phyloP scores from a whole-genome alignment of 139 green algal species.

The Chlorella sp. region DNA sequence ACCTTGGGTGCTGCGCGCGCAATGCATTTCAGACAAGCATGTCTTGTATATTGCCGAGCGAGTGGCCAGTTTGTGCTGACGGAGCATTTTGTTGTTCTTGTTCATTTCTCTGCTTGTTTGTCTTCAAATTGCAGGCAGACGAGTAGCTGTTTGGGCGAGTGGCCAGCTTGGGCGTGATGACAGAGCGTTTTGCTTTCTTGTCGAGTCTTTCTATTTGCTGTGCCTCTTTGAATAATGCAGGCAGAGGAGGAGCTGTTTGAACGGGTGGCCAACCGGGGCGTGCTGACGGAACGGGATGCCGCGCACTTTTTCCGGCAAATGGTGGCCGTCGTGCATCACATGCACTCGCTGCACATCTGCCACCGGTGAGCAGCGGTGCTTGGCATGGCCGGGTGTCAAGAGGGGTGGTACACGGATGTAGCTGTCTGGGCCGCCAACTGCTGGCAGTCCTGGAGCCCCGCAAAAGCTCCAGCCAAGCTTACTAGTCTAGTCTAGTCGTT shows the following conservation, averaged over 20 bases:
- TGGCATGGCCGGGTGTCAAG: slow-evolving; percentile 43
- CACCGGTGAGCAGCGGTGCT: slow-evolving; percentile 32
- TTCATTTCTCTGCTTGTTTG: too few species aligned
- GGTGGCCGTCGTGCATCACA: slow-evolving; percentile 49
- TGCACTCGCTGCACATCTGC: slow-evolving; percentile 52
- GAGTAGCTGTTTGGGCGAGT: neutral
- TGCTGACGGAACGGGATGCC: slow-evolving; percentile 43
- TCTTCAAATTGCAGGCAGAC: neutral
- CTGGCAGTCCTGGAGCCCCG: neutral
- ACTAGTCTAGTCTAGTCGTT: too few species aligned
- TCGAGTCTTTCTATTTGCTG: too few species aligned
- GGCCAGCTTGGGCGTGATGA: neutral
- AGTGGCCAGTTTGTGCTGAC: too few species aligned
- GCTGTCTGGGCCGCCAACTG: neutral
- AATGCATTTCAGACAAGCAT: neutral
- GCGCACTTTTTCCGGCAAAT: slow-evolving; percentile 47
- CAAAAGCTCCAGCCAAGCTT: too few species aligned
- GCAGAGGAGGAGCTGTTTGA: slow-evolving; percentile 55
- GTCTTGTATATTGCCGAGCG: neutral
- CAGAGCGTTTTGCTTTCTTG: too few species aligned
- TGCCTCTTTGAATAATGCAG: too few species aligned
- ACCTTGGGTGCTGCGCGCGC: too few species aligned
- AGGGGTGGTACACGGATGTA: neutral
- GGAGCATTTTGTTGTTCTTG: too few species aligned
- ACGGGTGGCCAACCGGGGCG: slow-evolving; percentile 27